Evolutionary conservation across 177 flowering plant species (phyloP).

Genomic region (Tripterygium wilfordii): DNA sequence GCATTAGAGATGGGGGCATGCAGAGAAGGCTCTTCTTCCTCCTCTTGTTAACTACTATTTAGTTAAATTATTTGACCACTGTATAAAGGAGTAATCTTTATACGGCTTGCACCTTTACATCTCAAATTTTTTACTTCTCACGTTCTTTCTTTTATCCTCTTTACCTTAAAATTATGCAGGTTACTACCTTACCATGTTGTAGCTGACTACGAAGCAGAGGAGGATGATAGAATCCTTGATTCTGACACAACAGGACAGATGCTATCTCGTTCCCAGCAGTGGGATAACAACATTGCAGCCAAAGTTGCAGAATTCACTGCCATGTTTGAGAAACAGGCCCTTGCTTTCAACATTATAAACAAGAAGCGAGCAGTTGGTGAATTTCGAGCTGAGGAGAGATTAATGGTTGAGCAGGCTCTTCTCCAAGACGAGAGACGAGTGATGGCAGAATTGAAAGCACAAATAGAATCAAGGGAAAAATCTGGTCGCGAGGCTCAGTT

Average conservation of each 20-base stretch:
- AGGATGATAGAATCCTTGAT: slow-evolving; percentile 94
- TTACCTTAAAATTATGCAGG: slow-evolving; percentile 33
- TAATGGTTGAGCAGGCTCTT: slow-evolving; percentile 93
- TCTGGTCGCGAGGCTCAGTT: slow-evolving; percentile 78
- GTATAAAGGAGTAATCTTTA: too few species aligned
- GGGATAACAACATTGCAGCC: slow-evolving; percentile 91
- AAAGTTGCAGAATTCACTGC: slow-evolving; percentile 83
- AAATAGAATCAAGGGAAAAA: slow-evolving; percentile 80
- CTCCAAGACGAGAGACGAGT: slow-evolving; percentile 84
- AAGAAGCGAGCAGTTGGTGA: slow-evolving; percentile 79
- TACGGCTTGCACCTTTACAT: too few species aligned
- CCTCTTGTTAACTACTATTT: too few species aligned
- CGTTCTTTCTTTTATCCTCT: slow-evolving; percentile 1
- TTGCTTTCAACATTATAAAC: slow-evolving; percentile 83
- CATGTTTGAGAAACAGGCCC: slow-evolving; percentile 93
- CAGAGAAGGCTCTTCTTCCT: too few species aligned
- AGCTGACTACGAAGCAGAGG: slow-evolving; percentile 99
- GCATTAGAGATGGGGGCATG: too few species aligned
- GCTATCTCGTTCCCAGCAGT: slow-evolving; percentile 91
- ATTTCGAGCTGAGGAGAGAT: slow-evolving; percentile 85
- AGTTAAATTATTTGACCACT: too few species aligned
- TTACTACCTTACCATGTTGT: slow-evolving; percentile 94
- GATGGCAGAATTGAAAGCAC: slow-evolving; percentile 57
- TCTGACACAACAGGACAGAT: slow-evolving; percentile 89
- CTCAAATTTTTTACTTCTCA: neutral